These are phyloP conservation scores for Geotrichum siamense DNA, from an alignment of 1,139 yeast genomes.

Conservation along the genomic window DNA sequence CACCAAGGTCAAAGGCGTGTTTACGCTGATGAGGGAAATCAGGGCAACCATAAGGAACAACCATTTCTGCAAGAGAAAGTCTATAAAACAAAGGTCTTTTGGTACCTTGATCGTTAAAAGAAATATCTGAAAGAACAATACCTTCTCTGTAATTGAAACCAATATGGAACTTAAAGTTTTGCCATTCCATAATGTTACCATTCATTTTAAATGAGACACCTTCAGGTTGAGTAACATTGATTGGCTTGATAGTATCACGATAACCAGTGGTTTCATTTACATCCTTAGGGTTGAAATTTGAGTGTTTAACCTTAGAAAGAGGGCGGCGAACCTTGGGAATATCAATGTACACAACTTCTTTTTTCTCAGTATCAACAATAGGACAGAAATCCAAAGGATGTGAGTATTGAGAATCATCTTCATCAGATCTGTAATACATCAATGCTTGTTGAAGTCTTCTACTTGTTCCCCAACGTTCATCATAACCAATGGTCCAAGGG, in stretches of 20 bases:
- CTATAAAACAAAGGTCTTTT: conserved; percentile 70
- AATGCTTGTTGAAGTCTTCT: conserved; percentile 74
- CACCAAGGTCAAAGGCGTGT: too few relatives aligned
- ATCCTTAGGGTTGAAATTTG: conserved; percentile 62
- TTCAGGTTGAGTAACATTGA: conserved; percentile 67
- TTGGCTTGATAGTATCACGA: conserved; percentile 53
- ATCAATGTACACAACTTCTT: too few relatives aligned
- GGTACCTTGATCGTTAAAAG: conserved; percentile 66
- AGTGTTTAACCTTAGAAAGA: conserved; percentile 57
- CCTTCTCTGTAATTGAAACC: conserved; percentile 86
- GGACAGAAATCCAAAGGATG: conserved; percentile 82
- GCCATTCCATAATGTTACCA: too few relatives aligned
- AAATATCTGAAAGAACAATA: conserved; percentile 65
- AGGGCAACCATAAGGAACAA: conserved; percentile 78
- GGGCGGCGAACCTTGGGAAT: conserved; percentile 71
- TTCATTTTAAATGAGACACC: conserved; percentile 70
- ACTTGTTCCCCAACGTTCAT: conserved; percentile 75
- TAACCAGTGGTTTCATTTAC: too few relatives aligned
- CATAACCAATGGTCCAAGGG: conserved; percentile 83
- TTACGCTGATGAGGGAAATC: too few relatives aligned
- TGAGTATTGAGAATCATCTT: too few relatives aligned
- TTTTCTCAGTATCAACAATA: conserved; percentile 64
- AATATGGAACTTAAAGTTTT: too few relatives aligned
- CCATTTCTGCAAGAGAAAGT: conserved; percentile 72
- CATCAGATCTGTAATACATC: conserved; percentile 69